Evolutionary conservation across 192 early-diverging fungal genomes (phyloP).

Genomic region (Backusella circina): DNA sequence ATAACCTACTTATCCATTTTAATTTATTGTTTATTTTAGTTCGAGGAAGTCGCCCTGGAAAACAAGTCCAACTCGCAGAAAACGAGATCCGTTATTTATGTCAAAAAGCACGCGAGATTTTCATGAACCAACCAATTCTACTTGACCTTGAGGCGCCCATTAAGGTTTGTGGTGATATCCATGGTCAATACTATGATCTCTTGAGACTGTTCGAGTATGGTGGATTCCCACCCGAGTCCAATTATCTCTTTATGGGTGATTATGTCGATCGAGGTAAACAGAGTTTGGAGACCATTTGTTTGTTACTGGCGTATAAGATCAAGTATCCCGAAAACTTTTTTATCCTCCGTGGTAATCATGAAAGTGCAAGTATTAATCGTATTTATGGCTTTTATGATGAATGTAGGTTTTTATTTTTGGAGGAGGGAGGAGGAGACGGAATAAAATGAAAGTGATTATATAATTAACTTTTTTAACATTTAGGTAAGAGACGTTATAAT

Average conservation of each 20-base stretch:
- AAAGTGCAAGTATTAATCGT: conserved; percentile 76
- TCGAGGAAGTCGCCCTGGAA: conserved; percentile 90
- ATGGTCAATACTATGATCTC: conserved; percentile 97
- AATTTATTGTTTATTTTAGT: conserved; percentile 51
- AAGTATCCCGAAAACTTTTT: conserved; percentile 99
- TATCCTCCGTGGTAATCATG: conserved; percentile 97
- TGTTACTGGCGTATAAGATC: conserved; percentile 98
- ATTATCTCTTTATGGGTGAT: conserved; percentile 96
- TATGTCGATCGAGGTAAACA: conserved; percentile 99
- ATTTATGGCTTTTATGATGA: conserved; percentile 99
- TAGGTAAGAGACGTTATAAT: conserved; percentile 78
- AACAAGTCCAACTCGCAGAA: conserved; percentile 94
- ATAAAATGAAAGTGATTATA: not conserved
- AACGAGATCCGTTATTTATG: conserved; percentile 95
- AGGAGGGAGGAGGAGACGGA: no score
- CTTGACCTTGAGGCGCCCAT: conserved; percentile 93
- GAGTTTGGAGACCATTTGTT: conserved; percentile 95
- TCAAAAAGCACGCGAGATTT: conserved; percentile 90
- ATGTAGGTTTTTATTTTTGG: conserved; percentile 48
- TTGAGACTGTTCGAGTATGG: conserved; percentile 94
- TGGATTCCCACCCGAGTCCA: conserved; percentile 93
- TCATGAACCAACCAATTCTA: conserved; percentile 90
- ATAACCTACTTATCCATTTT: not conserved
- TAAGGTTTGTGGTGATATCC: conserved; percentile 92
- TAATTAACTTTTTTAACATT: not conserved